phyloP scores from a whole-genome alignment of 2,329 filamentous ascomycete genomes.

The Cryphonectria naterciae region DNA sequence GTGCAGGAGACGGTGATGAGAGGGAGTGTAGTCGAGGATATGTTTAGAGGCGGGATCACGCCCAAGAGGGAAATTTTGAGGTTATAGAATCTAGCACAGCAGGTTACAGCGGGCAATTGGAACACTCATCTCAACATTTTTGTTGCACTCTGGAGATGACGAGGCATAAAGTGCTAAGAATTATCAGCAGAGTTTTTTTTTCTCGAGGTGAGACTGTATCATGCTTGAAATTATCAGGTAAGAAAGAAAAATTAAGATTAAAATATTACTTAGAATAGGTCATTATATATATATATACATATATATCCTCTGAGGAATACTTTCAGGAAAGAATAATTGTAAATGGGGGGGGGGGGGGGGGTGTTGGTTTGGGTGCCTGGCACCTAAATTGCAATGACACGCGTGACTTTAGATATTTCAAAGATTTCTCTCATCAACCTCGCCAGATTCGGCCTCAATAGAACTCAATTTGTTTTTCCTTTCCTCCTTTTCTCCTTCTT shows the following conservation, averaged over 20 bases:
- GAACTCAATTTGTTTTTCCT: not conserved
- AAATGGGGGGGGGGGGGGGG: not conserved
- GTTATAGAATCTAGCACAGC: slow-evolving; percentile 39
- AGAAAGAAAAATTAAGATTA: no score
- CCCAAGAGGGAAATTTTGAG: slow-evolving; percentile 57
- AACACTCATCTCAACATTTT: not conserved
- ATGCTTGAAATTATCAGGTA: not conserved
- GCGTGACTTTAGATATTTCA: not conserved
- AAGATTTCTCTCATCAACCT: not conserved
- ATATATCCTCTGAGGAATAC: not conserved
- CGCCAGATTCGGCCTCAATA: not conserved
- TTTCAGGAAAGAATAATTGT: not conserved
- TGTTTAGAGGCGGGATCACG: slow-evolving; percentile 73
- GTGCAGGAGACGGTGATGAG: slow-evolving; percentile 70
- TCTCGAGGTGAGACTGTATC: not conserved
- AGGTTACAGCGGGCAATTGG: not conserved
- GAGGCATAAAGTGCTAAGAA: not conserved
- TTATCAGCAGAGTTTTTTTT: not conserved
- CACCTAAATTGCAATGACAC: slow-evolving; percentile 10
- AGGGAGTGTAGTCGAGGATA: slow-evolving; percentile 69
- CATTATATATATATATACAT: not conserved
- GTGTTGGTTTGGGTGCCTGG: not conserved
- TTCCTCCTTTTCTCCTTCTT: not conserved
- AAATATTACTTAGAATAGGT: not conserved
- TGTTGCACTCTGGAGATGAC: not conserved